These are phyloP conservation scores for Athelia sp. DNA, from an alignment of 1,284 basidiomycete species.

Conservation along the genomic window DNA sequence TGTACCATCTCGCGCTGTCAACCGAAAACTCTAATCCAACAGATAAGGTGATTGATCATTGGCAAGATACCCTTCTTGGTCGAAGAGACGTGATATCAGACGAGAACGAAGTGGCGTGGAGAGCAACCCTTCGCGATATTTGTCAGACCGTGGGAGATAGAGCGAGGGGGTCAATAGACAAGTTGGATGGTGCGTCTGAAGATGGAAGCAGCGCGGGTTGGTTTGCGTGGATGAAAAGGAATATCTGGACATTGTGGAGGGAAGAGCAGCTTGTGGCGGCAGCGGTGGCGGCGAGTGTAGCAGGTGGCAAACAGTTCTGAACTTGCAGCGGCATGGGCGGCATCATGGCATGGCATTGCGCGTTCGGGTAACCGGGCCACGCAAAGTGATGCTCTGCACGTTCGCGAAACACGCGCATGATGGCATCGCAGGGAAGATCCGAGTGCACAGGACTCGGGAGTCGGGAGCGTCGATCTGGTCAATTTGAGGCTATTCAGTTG, in stretches of 20 bases:
- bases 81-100: slow-evolving; percentile 31
- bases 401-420: no score
- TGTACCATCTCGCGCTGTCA: slow-evolving; percentile 41
- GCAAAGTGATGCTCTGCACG: no score
- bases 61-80: slow-evolving; percentile 56
- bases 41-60: slow-evolving; percentile 34
- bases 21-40: slow-evolving; percentile 17
- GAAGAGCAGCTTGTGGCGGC: slow-evolving; percentile 52
- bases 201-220: slow-evolving; percentile 13
- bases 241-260: slow-evolving; percentile 30
- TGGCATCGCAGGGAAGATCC: no score
- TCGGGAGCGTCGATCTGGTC: no score
- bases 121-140: slow-evolving; percentile 25
- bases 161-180: slow-evolving; percentile 16
- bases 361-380: no score
- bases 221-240: slow-evolving; percentile 27
- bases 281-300: slow-evolving; percentile 39
- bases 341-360: no score
- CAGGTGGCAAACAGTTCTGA: slow-evolving; percentile 30
- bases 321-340: not conserved
- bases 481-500: no score
- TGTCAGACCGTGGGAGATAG: slow-evolving; percentile 31
- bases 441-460: no score
- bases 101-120: slow-evolving; percentile 42
- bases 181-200: not conserved